Percentiles rank a stretch among this genome's conserved stretches.
phyloP scores from a whole-genome alignment of 192 early-diverging fungal species.

The Podila epigama region DNA sequence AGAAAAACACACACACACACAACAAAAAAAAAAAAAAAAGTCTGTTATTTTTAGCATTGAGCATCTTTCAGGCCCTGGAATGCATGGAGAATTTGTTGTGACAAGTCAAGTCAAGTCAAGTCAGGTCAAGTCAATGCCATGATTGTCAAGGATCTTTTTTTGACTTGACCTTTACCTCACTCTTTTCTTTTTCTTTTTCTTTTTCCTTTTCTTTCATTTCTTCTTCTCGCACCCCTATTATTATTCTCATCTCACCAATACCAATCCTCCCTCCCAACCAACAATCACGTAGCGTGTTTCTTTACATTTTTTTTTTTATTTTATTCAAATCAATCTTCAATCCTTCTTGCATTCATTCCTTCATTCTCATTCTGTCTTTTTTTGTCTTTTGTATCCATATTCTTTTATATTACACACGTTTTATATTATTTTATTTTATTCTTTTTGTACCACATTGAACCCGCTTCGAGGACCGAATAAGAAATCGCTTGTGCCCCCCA shows the following conservation, averaged over 20 bases:
- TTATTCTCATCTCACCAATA: background rate
- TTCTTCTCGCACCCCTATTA: background rate
- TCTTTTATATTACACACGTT: background rate
- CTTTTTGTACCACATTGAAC: too few relatives aligned
- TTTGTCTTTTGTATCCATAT: background rate
- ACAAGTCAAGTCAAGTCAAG: too few relatives aligned
- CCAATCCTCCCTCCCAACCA: background rate
- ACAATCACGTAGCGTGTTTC: background rate
- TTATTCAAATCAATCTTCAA: background rate
- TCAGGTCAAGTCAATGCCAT: too few relatives aligned
- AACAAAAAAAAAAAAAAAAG: too few relatives aligned
- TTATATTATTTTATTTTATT: background rate
- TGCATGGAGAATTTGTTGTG: too few relatives aligned
- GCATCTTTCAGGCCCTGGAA: too few relatives aligned
- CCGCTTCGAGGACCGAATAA: too few relatives aligned
- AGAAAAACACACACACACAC: too few relatives aligned
- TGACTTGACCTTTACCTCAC: background rate
- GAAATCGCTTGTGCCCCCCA: too few relatives aligned
- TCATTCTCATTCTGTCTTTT: background rate
- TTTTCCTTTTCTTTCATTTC: background rate
- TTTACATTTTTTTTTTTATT: slow-evolving; percentile 1
- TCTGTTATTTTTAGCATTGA: too few relatives aligned
- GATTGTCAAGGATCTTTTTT: too few relatives aligned
- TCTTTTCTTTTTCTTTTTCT: background rate
- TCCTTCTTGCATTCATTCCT: background rate